A percentile compares a stretch with the other conserved stretches of the same genome.
Evolutionary conservation across 768 basidiomycete species (phyloP).

Genomic region (Cystobasidium tubakii): DNA sequence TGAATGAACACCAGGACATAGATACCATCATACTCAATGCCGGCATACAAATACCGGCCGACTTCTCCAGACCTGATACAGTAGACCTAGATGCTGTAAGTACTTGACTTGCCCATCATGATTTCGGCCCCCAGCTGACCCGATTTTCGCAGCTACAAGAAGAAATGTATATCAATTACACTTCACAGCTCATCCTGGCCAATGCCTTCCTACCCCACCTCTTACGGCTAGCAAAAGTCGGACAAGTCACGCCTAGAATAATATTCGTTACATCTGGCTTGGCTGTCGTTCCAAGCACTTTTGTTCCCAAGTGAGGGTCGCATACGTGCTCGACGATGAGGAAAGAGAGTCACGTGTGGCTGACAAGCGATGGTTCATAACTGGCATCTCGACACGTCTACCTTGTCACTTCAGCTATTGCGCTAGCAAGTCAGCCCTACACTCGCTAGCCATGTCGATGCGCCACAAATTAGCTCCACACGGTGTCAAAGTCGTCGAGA

Average conservation of each 20-base stretch:
- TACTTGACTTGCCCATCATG: neutral
- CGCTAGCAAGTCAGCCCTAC: conserved; percentile 24
- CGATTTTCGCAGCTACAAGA: conserved; percentile 1
- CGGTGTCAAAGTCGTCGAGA: conserved; percentile 14
- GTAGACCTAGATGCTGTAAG: conserved; percentile 12
- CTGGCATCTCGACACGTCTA: neutral
- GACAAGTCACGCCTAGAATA: neutral
- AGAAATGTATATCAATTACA: conserved; percentile 25
- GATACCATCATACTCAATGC: conserved; percentile 30
- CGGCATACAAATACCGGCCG: conserved; percentile 9
- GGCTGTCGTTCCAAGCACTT: conserved; percentile 10
- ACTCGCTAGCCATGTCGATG: conserved; percentile 22
- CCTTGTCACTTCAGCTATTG: conserved; percentile 13
- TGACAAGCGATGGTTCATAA: neutral
- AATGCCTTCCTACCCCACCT: conserved; percentile 15
- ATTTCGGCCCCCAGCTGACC: neutral
- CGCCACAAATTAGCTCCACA: neutral
- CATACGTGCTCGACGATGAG: neutral
- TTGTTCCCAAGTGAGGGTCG: conserved; percentile 1
- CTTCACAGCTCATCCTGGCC: conserved; percentile 20
- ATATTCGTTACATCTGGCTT: conserved; percentile 13
- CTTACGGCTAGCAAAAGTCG: neutral
- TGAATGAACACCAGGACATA: conserved; percentile 16
- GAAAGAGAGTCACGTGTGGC: neutral
- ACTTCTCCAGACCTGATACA: conserved; percentile 4